Evolutionary conservation across 805 yeast genomes (phyloP).

Genomic region (Kuraishia ogatae): DNA sequence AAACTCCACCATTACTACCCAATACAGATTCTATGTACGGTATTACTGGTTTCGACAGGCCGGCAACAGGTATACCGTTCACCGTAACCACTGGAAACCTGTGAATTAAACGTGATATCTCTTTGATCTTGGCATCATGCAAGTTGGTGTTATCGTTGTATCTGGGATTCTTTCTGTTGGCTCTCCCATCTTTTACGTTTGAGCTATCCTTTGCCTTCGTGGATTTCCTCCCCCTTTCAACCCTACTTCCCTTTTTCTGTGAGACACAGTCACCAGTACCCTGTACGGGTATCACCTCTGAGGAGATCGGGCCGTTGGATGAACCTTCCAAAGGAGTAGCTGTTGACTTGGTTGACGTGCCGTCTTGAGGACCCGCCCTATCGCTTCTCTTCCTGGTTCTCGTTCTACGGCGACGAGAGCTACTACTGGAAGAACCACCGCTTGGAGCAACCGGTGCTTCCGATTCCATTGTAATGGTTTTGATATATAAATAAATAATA

Average conservation of each 20-base stretch:
- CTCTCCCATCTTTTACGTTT: no score
- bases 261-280: background rate
- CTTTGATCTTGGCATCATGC: background rate
- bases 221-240: background rate
- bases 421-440: background rate
- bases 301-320: no score
- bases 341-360: background rate
- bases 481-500: no score
- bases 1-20: background rate
- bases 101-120: conserved; percentile 6
- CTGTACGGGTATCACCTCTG: no score
- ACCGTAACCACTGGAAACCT: conserved; percentile 18
- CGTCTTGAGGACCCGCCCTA: background rate
- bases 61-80: conserved; percentile 17
- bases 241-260: background rate
- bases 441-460: background rate
- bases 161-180: background rate
- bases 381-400: background rate
- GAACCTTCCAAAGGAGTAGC: background rate
- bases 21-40: conserved; percentile 9
- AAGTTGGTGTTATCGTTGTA: background rate
- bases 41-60: background rate
- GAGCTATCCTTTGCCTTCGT: no score
- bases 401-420: background rate
- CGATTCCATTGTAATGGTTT: background rate